Percentiles rank a stretch among this genome's conserved stretches.
Conservation (phyloP, 345 rosid genomes). For the Dipteronia dyeriana region DNA sequence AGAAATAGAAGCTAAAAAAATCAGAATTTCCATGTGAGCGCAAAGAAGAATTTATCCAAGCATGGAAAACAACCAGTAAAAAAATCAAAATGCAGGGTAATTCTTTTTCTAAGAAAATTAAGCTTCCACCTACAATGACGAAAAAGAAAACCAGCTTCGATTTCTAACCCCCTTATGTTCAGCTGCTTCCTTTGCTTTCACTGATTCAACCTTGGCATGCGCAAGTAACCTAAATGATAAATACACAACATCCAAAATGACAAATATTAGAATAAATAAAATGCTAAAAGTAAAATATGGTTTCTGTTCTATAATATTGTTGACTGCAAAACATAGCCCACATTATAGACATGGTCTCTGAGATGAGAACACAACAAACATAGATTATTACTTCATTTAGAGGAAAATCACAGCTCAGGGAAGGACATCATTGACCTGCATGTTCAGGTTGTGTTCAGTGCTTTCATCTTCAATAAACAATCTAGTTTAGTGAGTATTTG, state of each 20-base stretch:
- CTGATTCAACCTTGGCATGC: slow-evolving; percentile 97
- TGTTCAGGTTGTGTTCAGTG: neutral
- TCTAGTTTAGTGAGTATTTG: neutral
- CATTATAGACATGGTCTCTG: neutral
- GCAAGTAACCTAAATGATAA: slow-evolving; percentile 79
- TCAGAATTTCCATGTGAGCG: slow-evolving; percentile 6
- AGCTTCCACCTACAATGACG: slow-evolving; percentile 62
- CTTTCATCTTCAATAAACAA: neutral
- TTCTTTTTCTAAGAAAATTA: slow-evolving; percentile 17
- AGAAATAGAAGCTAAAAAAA: slow-evolving; percentile 3
- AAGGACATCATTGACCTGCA: neutral
- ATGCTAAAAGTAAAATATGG: neutral
- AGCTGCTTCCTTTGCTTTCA: slow-evolving; percentile 90
- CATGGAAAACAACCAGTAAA: slow-evolving; percentile 3
- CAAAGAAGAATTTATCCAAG: slow-evolving; percentile 7
- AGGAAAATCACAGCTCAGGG: neutral
- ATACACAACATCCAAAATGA: slow-evolving; percentile 18
- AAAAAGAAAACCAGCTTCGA: slow-evolving; percentile 86
- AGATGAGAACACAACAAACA: neutral
- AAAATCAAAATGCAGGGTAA: slow-evolving; percentile 12
- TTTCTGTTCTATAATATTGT: neutral
- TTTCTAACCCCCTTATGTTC: slow-evolving; percentile 73
- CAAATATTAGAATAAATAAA: slow-evolving; percentile 1
- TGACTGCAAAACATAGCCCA: neutral
- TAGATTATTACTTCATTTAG: neutral